A percentile compares a stretch with the other conserved stretches of the same genome.
Evolutionary conservation across 805 yeast genomes (phyloP).

Genomic region (Suhomyces sp.): DNA sequence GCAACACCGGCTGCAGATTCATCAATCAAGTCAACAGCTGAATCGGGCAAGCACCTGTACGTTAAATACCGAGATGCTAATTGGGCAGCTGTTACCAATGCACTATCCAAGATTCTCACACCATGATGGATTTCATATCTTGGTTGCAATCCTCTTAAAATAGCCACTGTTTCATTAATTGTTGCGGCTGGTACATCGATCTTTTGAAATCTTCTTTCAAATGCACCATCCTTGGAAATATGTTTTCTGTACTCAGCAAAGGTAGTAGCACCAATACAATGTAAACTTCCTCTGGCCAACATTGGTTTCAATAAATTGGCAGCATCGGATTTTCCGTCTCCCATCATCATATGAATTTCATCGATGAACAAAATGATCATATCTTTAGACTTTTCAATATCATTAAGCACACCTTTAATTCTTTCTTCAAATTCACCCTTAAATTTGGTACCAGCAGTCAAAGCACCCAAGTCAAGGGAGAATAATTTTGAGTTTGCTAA

Average conservation of each 20-base stretch:
- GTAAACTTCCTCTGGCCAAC: constrained; percentile 92
- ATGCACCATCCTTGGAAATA: constrained; percentile 96
- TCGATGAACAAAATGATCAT: constrained; percentile 91
- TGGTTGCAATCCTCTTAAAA: constrained; percentile 92
- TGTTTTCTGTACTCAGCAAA: constrained; percentile 89
- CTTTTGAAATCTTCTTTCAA: constrained; percentile 97
- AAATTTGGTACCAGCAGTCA: constrained; percentile 98
- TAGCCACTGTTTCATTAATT: constrained; percentile 89
- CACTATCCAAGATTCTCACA: constrained; percentile 91
- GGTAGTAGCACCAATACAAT: constrained; percentile 98
- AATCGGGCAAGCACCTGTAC: constrained; percentile 93
- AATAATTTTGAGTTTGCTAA: constrained; percentile 77
- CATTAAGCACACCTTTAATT: constrained; percentile 92
- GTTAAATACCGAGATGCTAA: constrained; percentile 92
- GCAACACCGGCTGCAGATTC: constrained; percentile 97
- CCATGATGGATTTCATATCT: constrained; percentile 97
- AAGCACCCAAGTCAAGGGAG: constrained; percentile 91
- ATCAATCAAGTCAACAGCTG: constrained; percentile 94
- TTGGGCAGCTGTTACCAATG: constrained; percentile 91
- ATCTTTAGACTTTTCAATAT: constrained; percentile 82
- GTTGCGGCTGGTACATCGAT: constrained; percentile 96
- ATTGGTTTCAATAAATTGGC: constrained; percentile 97
- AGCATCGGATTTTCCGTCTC: constrained; percentile 96
- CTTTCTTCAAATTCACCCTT: constrained; percentile 99
- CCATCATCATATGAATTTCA: constrained; percentile 99